A percentile compares a stretch with the other conserved stretches of the same genome.
These are phyloP conservation scores for Ceratobasidium sp. DNA, from an alignment of 1,284 basidiomycete genomes.

Conservation along the genomic window DNA sequence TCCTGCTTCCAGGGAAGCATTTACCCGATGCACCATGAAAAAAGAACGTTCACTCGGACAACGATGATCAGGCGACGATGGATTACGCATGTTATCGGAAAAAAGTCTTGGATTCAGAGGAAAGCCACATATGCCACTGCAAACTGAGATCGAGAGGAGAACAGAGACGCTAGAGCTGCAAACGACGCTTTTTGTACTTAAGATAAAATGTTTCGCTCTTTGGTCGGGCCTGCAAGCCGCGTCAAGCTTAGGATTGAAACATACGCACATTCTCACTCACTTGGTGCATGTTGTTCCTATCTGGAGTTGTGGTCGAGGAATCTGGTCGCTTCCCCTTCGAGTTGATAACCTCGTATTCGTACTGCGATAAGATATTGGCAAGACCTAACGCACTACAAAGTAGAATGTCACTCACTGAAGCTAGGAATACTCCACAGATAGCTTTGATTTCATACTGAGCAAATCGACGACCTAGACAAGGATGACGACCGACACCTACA, in stretches of 20 bases:
- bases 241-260: not conserved
- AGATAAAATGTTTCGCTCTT: conserved; percentile 18
- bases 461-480: conserved; percentile 13
- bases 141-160: not conserved
- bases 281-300: conserved; percentile 30
- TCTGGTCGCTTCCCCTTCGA: conserved; percentile 5
- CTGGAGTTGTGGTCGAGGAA: conserved; percentile 8
- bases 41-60: too few relatives aligned
- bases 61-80: too few relatives aligned
- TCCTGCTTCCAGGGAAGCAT: too few relatives aligned
- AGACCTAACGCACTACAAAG: too few relatives aligned
- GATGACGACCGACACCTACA: conserved; percentile 22
- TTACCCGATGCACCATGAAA: too few relatives aligned
- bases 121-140: not conserved
- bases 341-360: not conserved
- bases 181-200: conserved; percentile 8
- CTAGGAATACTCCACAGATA: conserved; percentile 5
- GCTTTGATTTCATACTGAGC: conserved; percentile 33
- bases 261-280: not conserved
- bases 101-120: too few relatives aligned
- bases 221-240: conserved; percentile 14
- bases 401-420: not conserved
- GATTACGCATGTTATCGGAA: too few relatives aligned
- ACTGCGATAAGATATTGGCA: not conserved
- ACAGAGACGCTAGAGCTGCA: not conserved